Evolutionary conservation across 768 basidiomycete species (phyloP).

Genomic region (Tricholoma matsutake): DNA sequence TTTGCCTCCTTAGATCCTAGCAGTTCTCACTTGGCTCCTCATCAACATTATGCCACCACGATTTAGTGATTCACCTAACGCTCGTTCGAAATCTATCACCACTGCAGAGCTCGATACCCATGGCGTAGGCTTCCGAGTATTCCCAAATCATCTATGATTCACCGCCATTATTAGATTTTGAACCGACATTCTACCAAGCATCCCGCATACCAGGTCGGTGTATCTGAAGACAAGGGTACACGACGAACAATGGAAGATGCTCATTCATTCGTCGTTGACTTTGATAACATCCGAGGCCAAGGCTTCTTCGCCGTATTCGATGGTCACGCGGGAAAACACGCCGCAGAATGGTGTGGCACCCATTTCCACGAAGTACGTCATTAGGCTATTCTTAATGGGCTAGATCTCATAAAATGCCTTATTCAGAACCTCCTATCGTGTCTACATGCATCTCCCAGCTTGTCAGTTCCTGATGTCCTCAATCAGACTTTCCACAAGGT

Average conservation of each 20-base stretch:
- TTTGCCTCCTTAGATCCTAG: neutral
- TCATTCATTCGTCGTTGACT: constrained; percentile 95
- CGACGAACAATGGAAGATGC: constrained; percentile 97
- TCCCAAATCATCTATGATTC: neutral
- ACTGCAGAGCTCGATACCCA: constrained; percentile 74
- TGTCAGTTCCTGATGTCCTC: constrained; percentile 79
- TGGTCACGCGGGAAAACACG: constrained; percentile 97
- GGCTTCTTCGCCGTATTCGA: constrained; percentile 99
- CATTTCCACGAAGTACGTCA: constrained; percentile 85
- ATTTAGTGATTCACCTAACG: constrained; percentile 67
- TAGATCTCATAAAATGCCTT: constrained; percentile 1
- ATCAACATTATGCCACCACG: constrained; percentile 29
- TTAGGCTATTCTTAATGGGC: neutral
- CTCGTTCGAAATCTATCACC: constrained; percentile 78
- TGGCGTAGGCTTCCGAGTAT: constrained; percentile 50
- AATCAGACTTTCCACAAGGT: constrained; percentile 95
- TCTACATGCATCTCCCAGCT: constrained; percentile 55
- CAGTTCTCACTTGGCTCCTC: neutral
- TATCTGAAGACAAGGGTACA: constrained; percentile 84
- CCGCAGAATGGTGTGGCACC: constrained; percentile 97
- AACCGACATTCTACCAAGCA: constrained; percentile 74
- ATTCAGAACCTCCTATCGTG: constrained; percentile 55
- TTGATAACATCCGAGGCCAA: constrained; percentile 86
- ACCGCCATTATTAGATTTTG: constrained; percentile 45
- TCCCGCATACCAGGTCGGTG: constrained; percentile 64